Evolutionary conservation across 352 stramenopile genomes (phyloP), one percentile per base, ranked within the genome.

Genomic region (Pythium aquatile): DNA sequence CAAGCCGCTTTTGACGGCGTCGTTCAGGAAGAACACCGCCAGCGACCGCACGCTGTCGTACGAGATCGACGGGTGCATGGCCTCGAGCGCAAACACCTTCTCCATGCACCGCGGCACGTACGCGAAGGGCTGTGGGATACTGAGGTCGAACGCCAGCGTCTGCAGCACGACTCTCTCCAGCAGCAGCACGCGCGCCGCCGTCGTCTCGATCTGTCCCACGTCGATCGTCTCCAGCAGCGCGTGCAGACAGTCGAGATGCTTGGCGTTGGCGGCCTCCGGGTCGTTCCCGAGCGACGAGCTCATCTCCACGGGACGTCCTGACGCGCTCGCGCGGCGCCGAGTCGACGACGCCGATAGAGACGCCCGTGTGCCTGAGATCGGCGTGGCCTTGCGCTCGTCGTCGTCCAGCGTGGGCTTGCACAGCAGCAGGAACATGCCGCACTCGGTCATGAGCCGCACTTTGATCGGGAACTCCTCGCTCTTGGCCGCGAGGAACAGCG

Each of bases 381-480:
- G 56, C 32, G 24, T 10, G 17, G 24, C 49, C 32, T 62, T 54
- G 8, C 76, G 61, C 47, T 77, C 74, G 46, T 74, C 58, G 37
- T 76, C 62, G 16, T 58, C 32, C 17, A 51, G 2, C 40, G 55
- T 61, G 49, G 52, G 55, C 20, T 65, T 62, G 37, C 60, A 63
- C 20, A 59, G 39, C 39, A 91, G 61, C 33, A 94, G 51, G 49
- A 77, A 91, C 65, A 94, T 77, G 48, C 76, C 78, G 63, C 75
- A 87, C 69, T 94, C 85, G 49, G 85, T 91, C 55, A 94, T 67
- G 52, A 87, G 77, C 6, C 82, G 85, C 48, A 92, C 74, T 63
- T 94, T 91, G 55, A 94, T 80, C 1, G 80, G 73, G 65, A 90
- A 91, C 39, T 94, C 85, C 66, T 91, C 85, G 20, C 71, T 76